phyloP scores from a whole-genome alignment of 371 early-diverging fungal species.

The Dichotomocladium elegans region DNA sequence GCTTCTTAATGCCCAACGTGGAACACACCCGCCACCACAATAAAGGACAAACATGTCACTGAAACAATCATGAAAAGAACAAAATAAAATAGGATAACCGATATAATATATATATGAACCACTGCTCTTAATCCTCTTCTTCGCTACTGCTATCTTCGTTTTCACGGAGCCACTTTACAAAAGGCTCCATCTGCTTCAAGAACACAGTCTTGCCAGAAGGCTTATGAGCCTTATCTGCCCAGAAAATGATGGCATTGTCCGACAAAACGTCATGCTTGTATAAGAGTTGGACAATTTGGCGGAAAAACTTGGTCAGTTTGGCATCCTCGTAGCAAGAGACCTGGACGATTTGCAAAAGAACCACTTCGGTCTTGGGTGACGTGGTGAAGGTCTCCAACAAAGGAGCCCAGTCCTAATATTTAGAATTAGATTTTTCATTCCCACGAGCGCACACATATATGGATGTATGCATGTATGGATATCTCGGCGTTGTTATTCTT shows the following conservation, averaged over 20 bases:
- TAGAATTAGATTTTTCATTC: not conserved
- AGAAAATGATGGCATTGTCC: slow-evolving; percentile 87
- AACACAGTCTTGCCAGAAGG: slow-evolving; percentile 85
- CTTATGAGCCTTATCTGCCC: slow-evolving; percentile 88
- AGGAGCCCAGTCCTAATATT: slow-evolving; percentile 54
- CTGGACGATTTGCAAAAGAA: slow-evolving; percentile 81
- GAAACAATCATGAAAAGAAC: not conserved
- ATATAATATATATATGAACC: not conserved
- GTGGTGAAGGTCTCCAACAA: slow-evolving; percentile 71
- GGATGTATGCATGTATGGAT: not conserved
- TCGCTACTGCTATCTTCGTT: slow-evolving; percentile 72
- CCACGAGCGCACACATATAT: no score
- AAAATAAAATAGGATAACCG: not conserved
- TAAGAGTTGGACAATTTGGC: slow-evolving; percentile 72
- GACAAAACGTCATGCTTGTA: slow-evolving; percentile 90
- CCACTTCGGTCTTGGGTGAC: slow-evolving; percentile 82
- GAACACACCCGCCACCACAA: slow-evolving; percentile 3
- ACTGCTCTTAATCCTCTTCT: slow-evolving; percentile 52
- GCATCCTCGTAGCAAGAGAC: slow-evolving; percentile 83
- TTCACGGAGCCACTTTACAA: slow-evolving; percentile 79
- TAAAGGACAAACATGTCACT: not conserved
- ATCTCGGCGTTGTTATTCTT: no score
- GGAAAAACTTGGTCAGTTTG: slow-evolving; percentile 83
- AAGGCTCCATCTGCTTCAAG: slow-evolving; percentile 88
- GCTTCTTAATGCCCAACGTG: slow-evolving; percentile 32